Conservation (phyloP, 805 yeast genomes). For the Nakazawaea sp. region DNA sequence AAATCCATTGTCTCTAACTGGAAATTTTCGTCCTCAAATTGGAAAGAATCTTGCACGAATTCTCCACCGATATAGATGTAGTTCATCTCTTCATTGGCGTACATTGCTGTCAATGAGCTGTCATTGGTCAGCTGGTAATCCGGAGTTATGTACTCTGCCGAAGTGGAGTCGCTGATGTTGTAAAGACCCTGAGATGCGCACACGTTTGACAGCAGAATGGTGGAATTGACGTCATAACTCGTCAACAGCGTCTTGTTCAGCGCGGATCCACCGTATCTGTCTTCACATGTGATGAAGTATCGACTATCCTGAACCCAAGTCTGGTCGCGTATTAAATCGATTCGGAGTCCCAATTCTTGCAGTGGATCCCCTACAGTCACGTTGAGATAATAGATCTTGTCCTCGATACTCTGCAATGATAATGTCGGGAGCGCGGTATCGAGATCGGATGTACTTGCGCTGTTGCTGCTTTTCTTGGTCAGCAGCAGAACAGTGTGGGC, state of each 20-base stretch:
- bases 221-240: conserved; percentile 1
- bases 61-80: conserved; percentile 19
- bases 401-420: background rate
- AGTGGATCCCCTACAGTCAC: conserved; percentile 19
- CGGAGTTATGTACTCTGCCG: conserved; percentile 13
- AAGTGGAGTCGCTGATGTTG: conserved; percentile 16
- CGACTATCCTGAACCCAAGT: conserved; percentile 23
- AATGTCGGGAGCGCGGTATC: conserved; percentile 6
- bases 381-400: conserved; percentile 18
- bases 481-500: too few relatives aligned
- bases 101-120: conserved; percentile 7
- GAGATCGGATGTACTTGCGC: background rate
- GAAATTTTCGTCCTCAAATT: conserved; percentile 9
- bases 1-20: conserved; percentile 25
- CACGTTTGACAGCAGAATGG: background rate
- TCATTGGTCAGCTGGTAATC: conserved; percentile 12
- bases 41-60: conserved; percentile 19
- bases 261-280: conserved; percentile 1
- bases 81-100: conserved; percentile 11
- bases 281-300: conserved; percentile 18
- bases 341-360: conserved; percentile 18
- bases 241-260: conserved; percentile 4
- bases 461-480: too few relatives aligned
- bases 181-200: conserved; percentile 22
- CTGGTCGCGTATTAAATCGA: conserved; percentile 22